phyloP scores from a whole-genome alignment of 495 filamentous ascomycete species.

The Pyronema domesticum region DNA sequence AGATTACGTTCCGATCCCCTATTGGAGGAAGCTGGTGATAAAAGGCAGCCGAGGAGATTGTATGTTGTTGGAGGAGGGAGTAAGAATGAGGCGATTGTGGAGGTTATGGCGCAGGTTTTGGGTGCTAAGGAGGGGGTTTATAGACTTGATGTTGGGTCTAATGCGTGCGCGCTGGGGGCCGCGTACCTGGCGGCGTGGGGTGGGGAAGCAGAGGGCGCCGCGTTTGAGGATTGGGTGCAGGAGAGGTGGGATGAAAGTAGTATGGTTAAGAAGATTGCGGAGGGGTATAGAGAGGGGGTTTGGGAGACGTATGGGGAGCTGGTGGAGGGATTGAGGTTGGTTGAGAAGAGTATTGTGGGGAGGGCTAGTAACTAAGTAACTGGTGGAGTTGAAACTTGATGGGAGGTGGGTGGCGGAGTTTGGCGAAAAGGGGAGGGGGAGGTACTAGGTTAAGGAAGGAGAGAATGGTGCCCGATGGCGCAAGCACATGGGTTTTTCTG shows the following conservation, averaged over 20 bases:
- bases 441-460: no score
- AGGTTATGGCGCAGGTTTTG: constrained; percentile 65
- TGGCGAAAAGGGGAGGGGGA: no score
- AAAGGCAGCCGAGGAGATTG: constrained; percentile 64
- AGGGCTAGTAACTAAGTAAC: background rate
- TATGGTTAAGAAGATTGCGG: constrained; percentile 61
- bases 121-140: constrained; percentile 81
- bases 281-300: constrained; percentile 56
- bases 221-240: constrained; percentile 74
- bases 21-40: constrained; percentile 41
- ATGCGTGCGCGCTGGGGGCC: constrained; percentile 83
- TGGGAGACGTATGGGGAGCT: constrained; percentile 62
- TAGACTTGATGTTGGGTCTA: constrained; percentile 82
- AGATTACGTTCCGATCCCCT: constrained; percentile 65
- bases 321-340: constrained; percentile 58
- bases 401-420: no score
- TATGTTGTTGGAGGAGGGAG: constrained; percentile 89
- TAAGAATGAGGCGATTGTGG: constrained; percentile 69
- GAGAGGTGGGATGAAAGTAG: constrained; percentile 68
- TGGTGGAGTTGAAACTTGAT: no score
- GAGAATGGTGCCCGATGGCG: no score
- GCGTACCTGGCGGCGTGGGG: constrained; percentile 97
- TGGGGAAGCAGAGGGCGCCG: constrained; percentile 43
- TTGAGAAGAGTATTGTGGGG: constrained; percentile 50
- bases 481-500: no score